These are phyloP conservation scores for Fomitiporia mediterranea DNA, from an alignment of 1,284 basidiomycete genomes.

Conservation along the genomic window DNA sequence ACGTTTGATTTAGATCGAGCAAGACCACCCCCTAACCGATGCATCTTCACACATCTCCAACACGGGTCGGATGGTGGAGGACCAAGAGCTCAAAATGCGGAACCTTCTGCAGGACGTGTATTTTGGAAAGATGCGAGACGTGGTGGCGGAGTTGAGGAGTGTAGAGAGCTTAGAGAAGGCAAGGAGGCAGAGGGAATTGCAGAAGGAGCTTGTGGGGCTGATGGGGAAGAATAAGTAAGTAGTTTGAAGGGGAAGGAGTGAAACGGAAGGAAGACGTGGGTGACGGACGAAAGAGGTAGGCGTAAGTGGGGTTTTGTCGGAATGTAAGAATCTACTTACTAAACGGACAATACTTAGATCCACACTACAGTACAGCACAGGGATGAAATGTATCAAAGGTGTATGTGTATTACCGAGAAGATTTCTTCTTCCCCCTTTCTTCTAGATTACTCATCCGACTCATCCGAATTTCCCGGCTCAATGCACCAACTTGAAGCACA, in stretches of 20 bases:
- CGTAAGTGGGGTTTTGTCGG: too few relatives aligned
- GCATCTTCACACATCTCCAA: slow-evolving; percentile 85
- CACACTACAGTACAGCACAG: too few relatives aligned
- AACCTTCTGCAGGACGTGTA: slow-evolving; percentile 96
- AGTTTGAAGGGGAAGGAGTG: not conserved
- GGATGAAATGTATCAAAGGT: too few relatives aligned
- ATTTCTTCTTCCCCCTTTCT: too few relatives aligned
- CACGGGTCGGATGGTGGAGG: slow-evolving; percentile 92
- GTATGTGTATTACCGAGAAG: too few relatives aligned
- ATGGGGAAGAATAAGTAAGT: slow-evolving; percentile 58
- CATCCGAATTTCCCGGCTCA: too few relatives aligned
- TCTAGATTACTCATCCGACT: too few relatives aligned
- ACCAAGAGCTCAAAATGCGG: slow-evolving; percentile 99
- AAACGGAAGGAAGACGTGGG: not conserved
- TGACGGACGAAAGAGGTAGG: too few relatives aligned
- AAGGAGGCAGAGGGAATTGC: slow-evolving; percentile 77
- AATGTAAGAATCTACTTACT: too few relatives aligned
- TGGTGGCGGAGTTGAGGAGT: slow-evolving; percentile 88
- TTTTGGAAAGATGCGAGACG: slow-evolving; percentile 96
- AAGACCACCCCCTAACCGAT: slow-evolving; percentile 78
- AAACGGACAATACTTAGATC: too few relatives aligned
- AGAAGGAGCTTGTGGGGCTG: slow-evolving; percentile 92
- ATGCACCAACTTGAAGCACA: too few relatives aligned
- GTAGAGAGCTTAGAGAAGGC: slow-evolving; percentile 83
- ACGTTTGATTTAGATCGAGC: slow-evolving; percentile 64